phyloP scores from a whole-genome alignment of 1,284 basidiomycete genomes.

The Serendipita sp. region DNA sequence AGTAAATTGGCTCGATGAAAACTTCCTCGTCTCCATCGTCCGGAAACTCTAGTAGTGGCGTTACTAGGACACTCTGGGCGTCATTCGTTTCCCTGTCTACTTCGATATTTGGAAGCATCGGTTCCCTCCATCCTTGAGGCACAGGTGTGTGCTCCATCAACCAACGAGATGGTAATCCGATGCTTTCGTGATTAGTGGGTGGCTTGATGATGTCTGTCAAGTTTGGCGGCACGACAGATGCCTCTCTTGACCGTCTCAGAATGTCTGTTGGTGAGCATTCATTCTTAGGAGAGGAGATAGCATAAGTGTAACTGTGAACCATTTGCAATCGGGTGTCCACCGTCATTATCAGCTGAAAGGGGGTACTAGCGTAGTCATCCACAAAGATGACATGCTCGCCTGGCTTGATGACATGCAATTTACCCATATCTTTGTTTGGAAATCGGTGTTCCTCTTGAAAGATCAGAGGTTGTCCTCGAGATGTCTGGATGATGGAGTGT shows the following conservation, averaged over 20 bases:
- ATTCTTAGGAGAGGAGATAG: neutral
- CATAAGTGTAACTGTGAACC: neutral
- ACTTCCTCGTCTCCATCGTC: neutral
- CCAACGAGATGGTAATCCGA: neutral
- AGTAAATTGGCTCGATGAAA: neutral
- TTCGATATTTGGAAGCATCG: neutral
- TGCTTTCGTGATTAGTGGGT: neutral
- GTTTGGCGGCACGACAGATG: neutral
- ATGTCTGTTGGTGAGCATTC: neutral
- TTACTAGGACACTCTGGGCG: neutral
- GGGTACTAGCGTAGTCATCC: neutral
- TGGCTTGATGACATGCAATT: conserved; percentile 16
- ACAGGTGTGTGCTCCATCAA: neutral
- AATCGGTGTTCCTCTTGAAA: conserved; percentile 14
- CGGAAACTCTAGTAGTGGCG: neutral
- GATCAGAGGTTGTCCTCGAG: conserved; percentile 10
- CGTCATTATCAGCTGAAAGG: neutral
- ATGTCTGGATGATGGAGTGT: conserved; percentile 11
- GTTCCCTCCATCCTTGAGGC: neutral
- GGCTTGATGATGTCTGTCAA: neutral
- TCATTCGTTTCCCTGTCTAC: neutral
- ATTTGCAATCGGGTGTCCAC: neutral
- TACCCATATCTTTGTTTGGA: conserved; percentile 19
- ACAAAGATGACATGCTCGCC: conserved; percentile 21
- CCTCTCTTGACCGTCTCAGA: neutral